Evolutionary conservation across 768 basidiomycete genomes (phyloP).

Genomic region (Jaapia argillacea): DNA sequence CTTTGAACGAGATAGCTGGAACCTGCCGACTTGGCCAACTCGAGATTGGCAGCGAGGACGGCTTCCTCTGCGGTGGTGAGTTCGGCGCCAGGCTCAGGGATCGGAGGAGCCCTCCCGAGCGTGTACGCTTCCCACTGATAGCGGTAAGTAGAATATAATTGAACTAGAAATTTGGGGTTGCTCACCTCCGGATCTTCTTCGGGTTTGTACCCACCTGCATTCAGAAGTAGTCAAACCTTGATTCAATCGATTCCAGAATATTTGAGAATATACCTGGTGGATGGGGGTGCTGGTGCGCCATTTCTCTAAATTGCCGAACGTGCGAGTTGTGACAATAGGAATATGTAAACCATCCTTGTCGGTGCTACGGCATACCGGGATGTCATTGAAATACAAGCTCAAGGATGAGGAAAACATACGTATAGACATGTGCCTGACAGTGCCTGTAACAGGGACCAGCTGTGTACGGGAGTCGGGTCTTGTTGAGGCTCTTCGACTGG

Average conservation of each 20-base stretch:
- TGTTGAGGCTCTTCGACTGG: constrained; percentile 44
- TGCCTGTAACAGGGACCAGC: constrained; percentile 77
- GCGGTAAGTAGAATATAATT: constrained; percentile 9
- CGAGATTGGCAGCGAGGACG: constrained; percentile 57
- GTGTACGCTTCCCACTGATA: constrained; percentile 69
- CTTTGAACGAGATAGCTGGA: constrained; percentile 88
- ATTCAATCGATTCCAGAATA: constrained; percentile 6
- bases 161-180: constrained; percentile 15
- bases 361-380: constrained; percentile 42
- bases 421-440: constrained; percentile 77
- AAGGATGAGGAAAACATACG: constrained; percentile 40
- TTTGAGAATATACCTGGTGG: constrained; percentile 42
- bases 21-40: constrained; percentile 70
- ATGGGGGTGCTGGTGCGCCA: constrained; percentile 51
- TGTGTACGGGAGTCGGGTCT: constrained; percentile 59
- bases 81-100: constrained; percentile 51
- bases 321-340: constrained; percentile 92
- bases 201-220: constrained; percentile 60
- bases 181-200: constrained; percentile 80
- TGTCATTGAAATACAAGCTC: constrained; percentile 3
- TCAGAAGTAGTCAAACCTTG: constrained; percentile 6
- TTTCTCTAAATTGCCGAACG: constrained; percentile 93
- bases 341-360: constrained; percentile 96
- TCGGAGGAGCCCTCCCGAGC: constrained; percentile 57
- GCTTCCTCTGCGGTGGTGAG: constrained; percentile 56